Evolutionary conservation across 805 yeast genomes (phyloP), one percentile per base, ranked within the genome.

Genomic region (Schizosaccharomyces pombe): DNA sequence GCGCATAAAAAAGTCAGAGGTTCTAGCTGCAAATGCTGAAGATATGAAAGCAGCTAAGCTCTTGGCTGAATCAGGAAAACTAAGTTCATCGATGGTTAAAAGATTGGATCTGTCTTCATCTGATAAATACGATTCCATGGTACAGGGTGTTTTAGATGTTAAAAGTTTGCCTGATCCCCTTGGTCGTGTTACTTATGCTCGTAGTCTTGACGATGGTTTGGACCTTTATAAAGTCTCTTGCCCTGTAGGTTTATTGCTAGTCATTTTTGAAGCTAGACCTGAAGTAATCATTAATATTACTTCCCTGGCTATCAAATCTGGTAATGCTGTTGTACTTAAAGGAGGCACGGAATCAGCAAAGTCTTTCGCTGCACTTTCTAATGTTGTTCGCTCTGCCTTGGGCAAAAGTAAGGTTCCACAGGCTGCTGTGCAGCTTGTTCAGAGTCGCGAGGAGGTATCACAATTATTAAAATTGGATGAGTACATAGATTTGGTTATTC

Each of bases 231-330:
- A 95, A 63, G 74, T 89, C 11, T 81, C 95, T 4, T 83, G 95
- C 29, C 98, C 99, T 12, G 86, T 91, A 4, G 99, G 99, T 19
- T 96, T 85, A 0, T 67, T 91, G 49, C 71, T 91, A 57, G 86
- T 91, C 51, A 93, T 91, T 55, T 91, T 91, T 65, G 99, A 91
- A 68, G 78, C 94, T 31, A 76, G 99, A 63, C 99, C 99, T 39
- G 99, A 91, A 65, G 98, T 91, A 9, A 91, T 91, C 70, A 98
- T 98, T 55, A 93, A 91, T 65, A 91, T 91, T 62, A 82, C 95
- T 12, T 91, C 98, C 0, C 72, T 91, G 62, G 95, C 97, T 19
- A 80, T 91, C 64, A 91, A 93, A 66, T 85, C 95, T 1, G 60
- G 56, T 6, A 59, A 91, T 65, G 83, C 96, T 6, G 98, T 96